A percentile compares a stretch with the other conserved stretches of the same genome.
phyloP scores from a whole-genome alignment of 805 yeast genomes.

The Clavispora vitiphila region DNA sequence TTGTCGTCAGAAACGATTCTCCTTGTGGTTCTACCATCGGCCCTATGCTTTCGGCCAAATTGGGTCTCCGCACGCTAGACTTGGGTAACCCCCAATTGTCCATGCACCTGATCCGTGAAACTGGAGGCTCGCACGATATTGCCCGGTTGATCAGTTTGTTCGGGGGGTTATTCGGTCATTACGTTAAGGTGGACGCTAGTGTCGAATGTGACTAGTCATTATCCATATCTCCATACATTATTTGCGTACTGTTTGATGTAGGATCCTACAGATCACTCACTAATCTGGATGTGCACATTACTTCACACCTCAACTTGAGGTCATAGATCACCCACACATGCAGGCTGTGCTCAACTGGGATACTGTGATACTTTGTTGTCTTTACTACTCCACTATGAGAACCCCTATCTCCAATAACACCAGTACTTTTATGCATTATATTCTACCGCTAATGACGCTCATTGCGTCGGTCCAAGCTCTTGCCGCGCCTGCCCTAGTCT shows the following conservation, averaged over 20 bases:
- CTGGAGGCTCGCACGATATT: conserved; percentile 77
- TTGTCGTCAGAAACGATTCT: conserved; percentile 89
- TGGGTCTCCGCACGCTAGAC: conserved; percentile 85
- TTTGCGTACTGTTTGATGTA: too few relatives aligned
- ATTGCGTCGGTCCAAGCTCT: background rate
- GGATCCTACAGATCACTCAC: too few relatives aligned
- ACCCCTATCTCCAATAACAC: background rate
- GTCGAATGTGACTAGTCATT: conserved; percentile 23
- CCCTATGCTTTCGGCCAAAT: conserved; percentile 81
- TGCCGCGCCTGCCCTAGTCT: conserved; percentile 32
- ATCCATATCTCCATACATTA: too few relatives aligned
- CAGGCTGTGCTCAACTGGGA: too few relatives aligned
- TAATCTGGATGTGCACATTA: too few relatives aligned
- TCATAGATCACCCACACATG: too few relatives aligned
- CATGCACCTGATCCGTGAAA: conserved; percentile 93
- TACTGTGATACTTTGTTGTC: too few relatives aligned
- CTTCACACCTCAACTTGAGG: too few relatives aligned
- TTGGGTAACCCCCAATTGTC: conserved; percentile 88
- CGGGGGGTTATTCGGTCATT: conserved; percentile 50
- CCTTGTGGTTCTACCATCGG: conserved; percentile 98
- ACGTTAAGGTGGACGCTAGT: conserved; percentile 22
- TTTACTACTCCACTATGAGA: too few relatives aligned
- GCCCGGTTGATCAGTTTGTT: conserved; percentile 58
- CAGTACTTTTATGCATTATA: background rate
- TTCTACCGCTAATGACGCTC: background rate